Percentiles rank a stretch among this genome's conserved stretches.
Conservation (phyloP, 169 alveolate species). For the Besnoitia besnoiti region DNA sequence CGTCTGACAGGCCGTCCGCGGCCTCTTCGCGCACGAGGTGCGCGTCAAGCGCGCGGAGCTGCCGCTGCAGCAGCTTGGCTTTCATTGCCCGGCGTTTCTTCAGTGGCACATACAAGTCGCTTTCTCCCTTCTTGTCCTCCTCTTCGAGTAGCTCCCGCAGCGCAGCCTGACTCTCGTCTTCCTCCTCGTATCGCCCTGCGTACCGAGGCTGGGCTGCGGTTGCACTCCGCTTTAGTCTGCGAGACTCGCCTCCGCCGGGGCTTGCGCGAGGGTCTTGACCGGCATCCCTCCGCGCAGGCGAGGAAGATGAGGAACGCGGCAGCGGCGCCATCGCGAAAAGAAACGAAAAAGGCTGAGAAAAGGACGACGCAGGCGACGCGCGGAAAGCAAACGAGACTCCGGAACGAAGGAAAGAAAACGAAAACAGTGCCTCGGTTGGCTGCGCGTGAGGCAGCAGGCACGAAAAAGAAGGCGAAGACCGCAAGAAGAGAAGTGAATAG, state of each 20-base stretch:
- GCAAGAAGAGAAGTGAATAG: not conserved
- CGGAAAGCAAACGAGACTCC: not conserved
- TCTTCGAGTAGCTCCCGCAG: constrained; percentile 52
- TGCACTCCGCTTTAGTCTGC: not conserved
- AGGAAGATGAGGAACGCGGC: not conserved
- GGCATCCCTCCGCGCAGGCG: not conserved
- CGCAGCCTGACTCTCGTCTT: not conserved
- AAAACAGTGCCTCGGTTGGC: no score
- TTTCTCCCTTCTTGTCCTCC: constrained; percentile 20
- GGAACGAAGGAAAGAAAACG: not conserved
- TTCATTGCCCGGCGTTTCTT: constrained; percentile 57
- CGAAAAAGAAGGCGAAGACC: no score
- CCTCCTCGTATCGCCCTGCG: no score
- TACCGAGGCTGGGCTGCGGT: no score
- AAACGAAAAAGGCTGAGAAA: not conserved
- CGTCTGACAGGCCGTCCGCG: not conserved
- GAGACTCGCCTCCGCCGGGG: not conserved
- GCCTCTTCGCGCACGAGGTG: constrained; percentile 59
- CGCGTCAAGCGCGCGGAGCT: constrained; percentile 56
- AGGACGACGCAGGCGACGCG: no score
- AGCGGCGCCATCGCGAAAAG: not conserved
- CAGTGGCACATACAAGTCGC: constrained; percentile 55
- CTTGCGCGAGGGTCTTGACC: not conserved
- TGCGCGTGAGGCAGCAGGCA: no score
- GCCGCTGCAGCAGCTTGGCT: constrained; percentile 51